Percentiles rank a stretch among this genome's conserved stretches.
Conservation (phyloP, 2,329 filamentous ascomycete genomes). For the Penicillium sp. region DNA sequence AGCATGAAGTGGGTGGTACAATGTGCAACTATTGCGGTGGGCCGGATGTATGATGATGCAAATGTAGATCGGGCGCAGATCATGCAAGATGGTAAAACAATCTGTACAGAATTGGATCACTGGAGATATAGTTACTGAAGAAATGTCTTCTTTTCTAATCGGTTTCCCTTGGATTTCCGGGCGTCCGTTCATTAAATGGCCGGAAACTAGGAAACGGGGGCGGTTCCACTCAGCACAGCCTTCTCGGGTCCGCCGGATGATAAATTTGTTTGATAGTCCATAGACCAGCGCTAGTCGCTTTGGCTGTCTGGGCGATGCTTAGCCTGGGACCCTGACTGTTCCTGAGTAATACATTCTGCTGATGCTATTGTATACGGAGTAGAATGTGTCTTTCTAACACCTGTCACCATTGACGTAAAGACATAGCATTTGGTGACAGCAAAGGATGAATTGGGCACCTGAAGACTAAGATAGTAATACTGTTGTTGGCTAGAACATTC, state of each 20-base stretch:
- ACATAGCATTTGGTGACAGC: too few relatives aligned
- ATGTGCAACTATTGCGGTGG: conserved; percentile 1
- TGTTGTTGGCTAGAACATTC: too few relatives aligned
- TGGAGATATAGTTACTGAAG: neutral
- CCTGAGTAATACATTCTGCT: too few relatives aligned
- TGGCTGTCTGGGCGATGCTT: neutral
- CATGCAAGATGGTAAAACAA: neutral
- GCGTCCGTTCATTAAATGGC: neutral
- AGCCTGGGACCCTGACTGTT: neutral
- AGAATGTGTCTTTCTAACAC: too few relatives aligned
- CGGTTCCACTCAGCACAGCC: conserved; percentile 24
- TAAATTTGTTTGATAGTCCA: neutral
- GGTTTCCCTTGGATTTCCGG: neutral
- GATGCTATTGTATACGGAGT: too few relatives aligned
- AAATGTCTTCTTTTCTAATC: neutral
- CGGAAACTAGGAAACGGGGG: conserved; percentile 14
- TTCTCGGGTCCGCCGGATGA: conserved; percentile 22
- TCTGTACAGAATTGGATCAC: neutral
- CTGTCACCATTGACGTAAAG: too few relatives aligned
- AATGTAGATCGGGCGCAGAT: neutral
- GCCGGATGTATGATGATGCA: conserved; percentile 1
- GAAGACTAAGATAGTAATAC: too few relatives aligned
- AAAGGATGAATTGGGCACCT: too few relatives aligned
- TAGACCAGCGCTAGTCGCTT: neutral
- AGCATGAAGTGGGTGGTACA: conserved; percentile 11